Evolutionary conservation across 2,329 filamentous ascomycete genomes (phyloP), one percentile per base, ranked within the genome.

Genomic region (Nothophoma quercina): DNA sequence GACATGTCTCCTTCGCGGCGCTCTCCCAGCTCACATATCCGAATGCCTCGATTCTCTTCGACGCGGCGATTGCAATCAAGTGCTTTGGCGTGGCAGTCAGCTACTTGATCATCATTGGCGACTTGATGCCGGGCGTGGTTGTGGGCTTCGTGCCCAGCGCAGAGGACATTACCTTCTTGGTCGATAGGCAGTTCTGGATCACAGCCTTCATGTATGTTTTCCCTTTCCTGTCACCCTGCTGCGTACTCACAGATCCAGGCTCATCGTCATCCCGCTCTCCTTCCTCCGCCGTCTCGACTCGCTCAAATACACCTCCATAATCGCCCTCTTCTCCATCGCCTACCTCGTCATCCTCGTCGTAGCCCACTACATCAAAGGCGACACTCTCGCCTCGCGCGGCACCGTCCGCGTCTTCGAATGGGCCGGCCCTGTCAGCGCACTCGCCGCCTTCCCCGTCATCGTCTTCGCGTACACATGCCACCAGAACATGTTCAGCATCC

Each of bases 381-480:
- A 98, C 73, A 87, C 88, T 1, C 82, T 90, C 52, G 83, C 85
- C 15, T 85, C 89, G 44, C 85, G 91, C 45, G 88, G 90, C 10
- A 84, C 88, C 8, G 85, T 99, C 54, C 85, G 89, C 40, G 78
- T 91, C 23, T 81, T 97, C 58, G 79, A 85, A 56, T 96, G 91
- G 88, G 88, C 86, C 34, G 91, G 93, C 7, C 82, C 90, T 3
- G 81, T 96, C 8, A 84, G 89, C 28, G 87, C 89, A 6, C 80
- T 99, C 45, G 91, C 91, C 63, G 93, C 90, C 58, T 85, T 99
- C 59, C 95, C 95, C 0, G 92, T 99, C 45, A 93, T 98, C 50
- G 91, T 99, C 2, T 99, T 99, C 80, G 95, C 93, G n/a, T 99
- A 98, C 73, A 99, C 95, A 1, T 99, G 95, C 73, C 95, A 99